Evolutionary conservation across 345 rosid species (phyloP), one percentile per base, ranked within the genome.

Genomic region (Anastatica hierochuntica): DNA sequence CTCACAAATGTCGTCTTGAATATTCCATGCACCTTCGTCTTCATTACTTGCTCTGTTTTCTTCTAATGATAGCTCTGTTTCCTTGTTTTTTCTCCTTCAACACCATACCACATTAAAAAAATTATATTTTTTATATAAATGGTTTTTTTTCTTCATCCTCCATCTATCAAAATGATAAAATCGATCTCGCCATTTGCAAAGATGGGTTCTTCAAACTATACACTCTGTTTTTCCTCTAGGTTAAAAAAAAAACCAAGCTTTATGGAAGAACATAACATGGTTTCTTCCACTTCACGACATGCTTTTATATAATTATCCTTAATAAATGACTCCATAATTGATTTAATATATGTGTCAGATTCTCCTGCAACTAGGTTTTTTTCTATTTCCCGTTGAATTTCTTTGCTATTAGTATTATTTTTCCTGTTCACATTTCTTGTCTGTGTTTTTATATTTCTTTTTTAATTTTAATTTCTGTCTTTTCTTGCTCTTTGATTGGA

Each of bases 291-390:
- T n/a, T n/a, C n/a, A n/a, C n/a, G n/a, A 55, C 62, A 47, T 39
- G 62, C n/a, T 13, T 64, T 23, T 23, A 12, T 42, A 42, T 14
- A 23, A 33, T 29, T 35, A 4, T 43, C 38, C 36, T 37, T 66
- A 66, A 43, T 41, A 9, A 39, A 26, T n/a, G 58, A 42, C 56
- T 13, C 26, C 5, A 3, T 2, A 41, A 41, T 42, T 58, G 23
- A 41, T 64, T 30, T 45, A 37, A 40, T 58, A 58, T 66, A 26
- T 58, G 70, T 66, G 59, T 58, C 64, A 14, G 47, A 66, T 72
- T 76, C 69, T 49, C 81, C 79, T 67, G 72, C 84, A 74, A 81
- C 62, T 74, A 45, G 81, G 30, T 43, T 51, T 47, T 64, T 73
- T 68, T 68, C 49, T 45, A 45, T 47, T 59, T 36, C 52, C 53